phyloP scores from a whole-genome alignment of 2,329 filamentous ascomycete species.

The Alternaria burnsii region DNA sequence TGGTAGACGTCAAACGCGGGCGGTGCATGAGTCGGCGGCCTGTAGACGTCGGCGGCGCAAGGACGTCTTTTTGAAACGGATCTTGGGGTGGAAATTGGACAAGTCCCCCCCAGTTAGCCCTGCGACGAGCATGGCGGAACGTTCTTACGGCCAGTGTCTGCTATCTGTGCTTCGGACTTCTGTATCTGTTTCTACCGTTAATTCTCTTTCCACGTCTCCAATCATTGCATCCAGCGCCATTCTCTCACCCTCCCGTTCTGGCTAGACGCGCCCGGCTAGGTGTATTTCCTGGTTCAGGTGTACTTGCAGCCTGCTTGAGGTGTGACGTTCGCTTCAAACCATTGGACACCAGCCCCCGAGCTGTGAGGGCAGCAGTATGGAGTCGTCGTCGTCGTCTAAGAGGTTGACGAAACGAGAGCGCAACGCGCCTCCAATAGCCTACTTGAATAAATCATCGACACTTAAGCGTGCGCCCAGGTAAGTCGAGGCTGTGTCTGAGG shows the following conservation, averaged over 20 bases:
- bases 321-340: slow-evolving; percentile 3
- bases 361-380: slow-evolving; percentile 19
- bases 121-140: not conserved
- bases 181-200: not conserved
- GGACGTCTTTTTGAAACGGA: slow-evolving; percentile 14
- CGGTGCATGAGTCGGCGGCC: slow-evolving; percentile 18
- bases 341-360: slow-evolving; percentile 10
- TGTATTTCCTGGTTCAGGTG: not conserved
- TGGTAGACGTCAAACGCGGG: slow-evolving; percentile 16
- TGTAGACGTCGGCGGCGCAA: slow-evolving; percentile 6
- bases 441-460: slow-evolving; percentile 27
- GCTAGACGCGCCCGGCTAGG: not conserved
- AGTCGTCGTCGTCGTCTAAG: slow-evolving; percentile 18
- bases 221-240: not conserved
- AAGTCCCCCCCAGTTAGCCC: not conserved
- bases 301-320: not conserved
- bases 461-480: slow-evolving; percentile 29
- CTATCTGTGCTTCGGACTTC: slow-evolving; percentile 1
- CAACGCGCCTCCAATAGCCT: slow-evolving; percentile 29
- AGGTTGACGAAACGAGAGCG: slow-evolving; percentile 30
- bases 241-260: slow-evolving; percentile 4
- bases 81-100: slow-evolving; percentile 1
- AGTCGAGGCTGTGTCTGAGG: not conserved
- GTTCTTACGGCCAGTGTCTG: not conserved
- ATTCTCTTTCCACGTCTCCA: not conserved